Evolutionary conservation across 2,329 filamentous ascomycete species (phyloP).

Genomic region (Monosporascus sp.): DNA sequence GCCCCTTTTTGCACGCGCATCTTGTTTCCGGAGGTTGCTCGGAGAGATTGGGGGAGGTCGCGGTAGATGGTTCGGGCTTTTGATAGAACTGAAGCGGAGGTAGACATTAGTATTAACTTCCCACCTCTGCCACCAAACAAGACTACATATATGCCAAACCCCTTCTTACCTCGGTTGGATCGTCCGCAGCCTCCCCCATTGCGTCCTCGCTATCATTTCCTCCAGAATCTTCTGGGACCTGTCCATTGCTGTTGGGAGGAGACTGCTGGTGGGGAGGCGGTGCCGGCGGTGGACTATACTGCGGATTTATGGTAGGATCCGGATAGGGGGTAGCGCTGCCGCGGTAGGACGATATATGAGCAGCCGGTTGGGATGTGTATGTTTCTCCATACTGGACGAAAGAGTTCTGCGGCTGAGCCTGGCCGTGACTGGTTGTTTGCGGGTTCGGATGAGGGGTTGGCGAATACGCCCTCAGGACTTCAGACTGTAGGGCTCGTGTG

Average conservation of each 20-base stretch:
- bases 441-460: constrained; percentile 16
- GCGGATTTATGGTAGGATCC: constrained; percentile 22
- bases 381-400: constrained; percentile 24
- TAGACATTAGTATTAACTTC: constrained; percentile 3
- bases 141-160: constrained; percentile 3
- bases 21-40: constrained; percentile 21
- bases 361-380: constrained; percentile 21
- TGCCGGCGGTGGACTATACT: constrained; percentile 25
- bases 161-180: constrained; percentile 24
- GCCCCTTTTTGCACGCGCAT: constrained; percentile 29
- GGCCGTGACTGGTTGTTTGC: constrained; percentile 14
- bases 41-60: constrained; percentile 21
- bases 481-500: constrained; percentile 15
- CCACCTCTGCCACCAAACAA: neutral
- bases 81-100: constrained; percentile 20
- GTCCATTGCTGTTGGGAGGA: constrained; percentile 16
- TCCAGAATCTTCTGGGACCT: constrained; percentile 18
- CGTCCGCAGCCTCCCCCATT: constrained; percentile 27
- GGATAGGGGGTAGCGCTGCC: constrained; percentile 21
- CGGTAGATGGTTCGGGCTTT: constrained; percentile 17
- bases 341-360: constrained; percentile 23
- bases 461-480: constrained; percentile 20
- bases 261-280: constrained; percentile 5
- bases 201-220: constrained; percentile 28
- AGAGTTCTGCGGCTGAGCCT: constrained; percentile 14